Base-by-base conservation (phyloP, 2,329 filamentous ascomycete species). In the Venturia asperata region DNA sequence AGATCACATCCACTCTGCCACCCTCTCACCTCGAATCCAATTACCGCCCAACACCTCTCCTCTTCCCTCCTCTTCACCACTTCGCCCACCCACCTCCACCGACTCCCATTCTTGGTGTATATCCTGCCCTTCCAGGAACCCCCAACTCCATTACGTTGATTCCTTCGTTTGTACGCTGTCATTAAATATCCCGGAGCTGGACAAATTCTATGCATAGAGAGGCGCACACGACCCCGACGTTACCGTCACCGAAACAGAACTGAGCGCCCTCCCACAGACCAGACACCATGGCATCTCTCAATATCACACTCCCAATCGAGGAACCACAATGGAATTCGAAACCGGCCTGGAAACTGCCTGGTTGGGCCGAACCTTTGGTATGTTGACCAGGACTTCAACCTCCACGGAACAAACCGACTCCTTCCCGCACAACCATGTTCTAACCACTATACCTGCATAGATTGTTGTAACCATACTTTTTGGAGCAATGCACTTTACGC, bases 381-480 rank as follows among this genome's bases (percentile, higher is more conserved):
- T 65, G 74, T 52, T 5, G 69, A 21, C 65, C 52, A 24, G n/a
- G 60, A 17, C 34, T 11, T 41, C 11, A 64, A 62, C 42, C 58
- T 58, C 45, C 43, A 52, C 47, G 45, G 5, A 21, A 49, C 37
- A 42, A 39, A 62, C 11, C 49, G 30, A 42, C n/a, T 47, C 19
- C 5, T 37, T 34, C 21, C 62, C 61, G 39, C 21, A 49, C n/a
- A 43, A 41, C 42, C 30, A 45, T 37, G 37, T 37, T 41, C 52
- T 30, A 15, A 58, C 62, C 65, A 34, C 64, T 43, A 45, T 34
- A 62, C 21, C 27, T 30, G 47, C 58, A 3, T 52, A 81, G 80
- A 80, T 82, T 68, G 80, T 83, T 13, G 73, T 79, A n/a, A 75
- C 72, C 47, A 82, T 83, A 64, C 77, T 82, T 65, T 74, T 81